Evolutionary conservation across 345 rosid species (phyloP), one percentile per base, ranked within the genome.

Genomic region (Trapa incisa): DNA sequence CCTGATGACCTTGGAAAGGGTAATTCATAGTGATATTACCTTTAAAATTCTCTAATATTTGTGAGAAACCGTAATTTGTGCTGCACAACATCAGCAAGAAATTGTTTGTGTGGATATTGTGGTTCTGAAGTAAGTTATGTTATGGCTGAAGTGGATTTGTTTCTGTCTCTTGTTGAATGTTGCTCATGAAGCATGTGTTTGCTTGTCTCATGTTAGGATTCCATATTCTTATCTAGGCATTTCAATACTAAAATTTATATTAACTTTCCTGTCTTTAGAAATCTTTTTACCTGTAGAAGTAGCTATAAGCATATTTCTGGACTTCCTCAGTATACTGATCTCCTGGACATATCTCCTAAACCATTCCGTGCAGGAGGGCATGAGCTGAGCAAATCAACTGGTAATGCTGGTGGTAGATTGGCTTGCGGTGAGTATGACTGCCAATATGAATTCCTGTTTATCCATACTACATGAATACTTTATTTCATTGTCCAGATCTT

Each of bases 1-100:
- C 91, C 92, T 67, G 97, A 93, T 83, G 98, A 89, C 72, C 98
- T 92, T 68, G 98, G 96, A 76, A 92, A 82, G 86, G 98, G 98
- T 92, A 79, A 83, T 70, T 3, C 61, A 65, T 69, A 3, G 8
- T 16, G 35, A 29, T 6, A 8, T 1, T 15, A 32, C 63, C 37
- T 35, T 58, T 6, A n/a, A 22, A 54, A 54, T 5, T 54, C 10
- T 22, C 9, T 22, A 54, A 3, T 41, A 41, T 41, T 9, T 32
- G 5, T 58, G 63, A 4, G 2, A 32, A 32, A 57, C 35, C 37
- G 9, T 58, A 33, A 14, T 41, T 58, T 58, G 63, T 32, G 38
- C 11, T 58, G 37, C 63, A 35, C 5, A 8, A 9, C 11, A 11
- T 0, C 1, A 11, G 14, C 38, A 58, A n/a, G 11, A 8, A 35